Evolutionary conservation across 176 grass and related monocot genomes (phyloP).

Genomic region (Dactylis glomerata): DNA sequence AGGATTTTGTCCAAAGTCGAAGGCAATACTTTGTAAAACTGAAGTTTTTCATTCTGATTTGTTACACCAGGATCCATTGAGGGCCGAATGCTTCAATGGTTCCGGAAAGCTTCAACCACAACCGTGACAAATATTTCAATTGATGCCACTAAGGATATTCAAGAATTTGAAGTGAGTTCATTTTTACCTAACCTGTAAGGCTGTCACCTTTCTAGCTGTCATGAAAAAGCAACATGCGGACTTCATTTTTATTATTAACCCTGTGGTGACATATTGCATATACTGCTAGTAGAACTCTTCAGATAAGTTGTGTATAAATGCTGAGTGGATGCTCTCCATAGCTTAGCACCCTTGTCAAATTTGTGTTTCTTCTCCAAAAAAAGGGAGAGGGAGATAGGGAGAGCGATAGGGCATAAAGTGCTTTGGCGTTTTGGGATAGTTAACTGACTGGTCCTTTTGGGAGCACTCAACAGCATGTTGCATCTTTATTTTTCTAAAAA

Average conservation of each 20-base stretch:
- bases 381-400: neutral
- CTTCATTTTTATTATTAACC: conserved; percentile 1
- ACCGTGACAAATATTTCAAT: conserved; percentile 61
- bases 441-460: conserved; percentile 1
- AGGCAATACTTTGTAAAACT: conserved; percentile 16
- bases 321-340: neutral
- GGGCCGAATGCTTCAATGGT: conserved; percentile 66
- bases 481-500: conserved; percentile 12
- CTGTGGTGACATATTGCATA: neutral
- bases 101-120: conserved; percentile 64
- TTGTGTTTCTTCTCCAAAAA: neutral
- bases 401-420: neutral
- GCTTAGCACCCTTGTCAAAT: neutral
- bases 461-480: conserved; percentile 10
- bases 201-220: conserved; percentile 8
- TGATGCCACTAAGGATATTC: conserved; percentile 56
- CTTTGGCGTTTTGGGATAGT: neutral
- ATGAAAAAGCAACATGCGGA: neutral
- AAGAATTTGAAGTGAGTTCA: conserved; percentile 74
- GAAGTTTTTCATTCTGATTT: conserved; percentile 26
- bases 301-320: neutral
- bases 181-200: conserved; percentile 1
- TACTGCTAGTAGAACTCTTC: conserved; percentile 2
- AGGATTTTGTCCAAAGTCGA: neutral
- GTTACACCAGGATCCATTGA: conserved; percentile 57